Conservation (phyloP, 1,284 basidiomycete genomes). For the Paramarasmius palmivorus region DNA sequence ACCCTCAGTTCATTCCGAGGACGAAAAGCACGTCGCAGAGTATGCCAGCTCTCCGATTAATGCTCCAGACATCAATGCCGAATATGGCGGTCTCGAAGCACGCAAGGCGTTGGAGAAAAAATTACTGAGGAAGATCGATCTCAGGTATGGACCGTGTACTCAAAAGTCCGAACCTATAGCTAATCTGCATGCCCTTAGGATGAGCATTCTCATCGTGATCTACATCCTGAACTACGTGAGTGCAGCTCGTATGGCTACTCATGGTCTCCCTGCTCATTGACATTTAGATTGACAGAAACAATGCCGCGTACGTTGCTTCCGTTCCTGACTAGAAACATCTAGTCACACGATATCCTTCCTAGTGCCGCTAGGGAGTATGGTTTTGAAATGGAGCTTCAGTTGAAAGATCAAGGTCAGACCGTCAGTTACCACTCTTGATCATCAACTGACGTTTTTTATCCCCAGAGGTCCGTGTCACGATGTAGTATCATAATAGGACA, state of each 20-base stretch:
- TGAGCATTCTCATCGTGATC: conserved; percentile 48
- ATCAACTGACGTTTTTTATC: too few species aligned
- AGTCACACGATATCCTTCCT: conserved; percentile 6
- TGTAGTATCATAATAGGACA: conserved; percentile 21
- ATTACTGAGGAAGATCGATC: conserved; percentile 24
- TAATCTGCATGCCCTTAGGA: conserved; percentile 6
- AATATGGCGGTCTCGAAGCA: conserved; percentile 17
- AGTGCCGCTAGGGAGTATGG: conserved; percentile 58
- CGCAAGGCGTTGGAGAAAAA: conserved; percentile 21
- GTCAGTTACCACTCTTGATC: too few species aligned
- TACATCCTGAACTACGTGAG: conserved; percentile 56
- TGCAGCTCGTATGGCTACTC: conserved; percentile 1
- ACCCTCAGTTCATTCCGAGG: neutral
- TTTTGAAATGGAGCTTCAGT: conserved; percentile 61
- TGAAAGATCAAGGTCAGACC: conserved; percentile 50
- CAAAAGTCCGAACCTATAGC: too few species aligned
- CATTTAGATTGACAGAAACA: conserved; percentile 65
- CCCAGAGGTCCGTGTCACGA: neutral
- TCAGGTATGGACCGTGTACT: too few species aligned
- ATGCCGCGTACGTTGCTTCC: conserved; percentile 48
- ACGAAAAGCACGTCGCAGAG: conserved; percentile 8
- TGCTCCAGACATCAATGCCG: conserved; percentile 13
- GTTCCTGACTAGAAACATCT: neutral
- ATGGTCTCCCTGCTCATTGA: neutral
- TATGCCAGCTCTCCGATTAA: neutral